A percentile compares a stretch with the other conserved stretches of the same genome.
These are phyloP conservation scores for Penicillium verrucosum DNA, from an alignment of 2,329 filamentous ascomycete genomes.

Conservation along the genomic window DNA sequence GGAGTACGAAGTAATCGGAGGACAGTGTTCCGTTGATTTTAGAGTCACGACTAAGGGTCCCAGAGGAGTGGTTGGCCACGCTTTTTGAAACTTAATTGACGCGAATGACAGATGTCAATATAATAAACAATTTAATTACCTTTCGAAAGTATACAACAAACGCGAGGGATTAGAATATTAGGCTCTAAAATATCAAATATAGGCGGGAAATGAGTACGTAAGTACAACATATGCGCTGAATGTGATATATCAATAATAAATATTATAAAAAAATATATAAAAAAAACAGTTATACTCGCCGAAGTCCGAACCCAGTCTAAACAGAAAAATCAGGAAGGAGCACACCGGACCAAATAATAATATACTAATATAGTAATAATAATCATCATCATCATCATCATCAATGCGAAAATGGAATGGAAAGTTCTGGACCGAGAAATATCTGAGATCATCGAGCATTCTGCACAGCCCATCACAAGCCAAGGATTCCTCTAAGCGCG, in stretches of 20 bases:
- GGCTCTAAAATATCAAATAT: too few species aligned
- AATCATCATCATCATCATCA: too few species aligned
- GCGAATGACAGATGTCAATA: slow-evolving; percentile 23
- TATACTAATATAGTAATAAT: too few species aligned
- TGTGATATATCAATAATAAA: too few species aligned
- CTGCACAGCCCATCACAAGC: slow-evolving; percentile 12
- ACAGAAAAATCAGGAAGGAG: not conserved
- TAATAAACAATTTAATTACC: not conserved
- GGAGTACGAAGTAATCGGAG: slow-evolving; percentile 4
- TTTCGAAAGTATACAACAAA: not conserved
- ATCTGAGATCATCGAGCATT: slow-evolving; percentile 5
- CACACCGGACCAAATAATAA: not conserved
- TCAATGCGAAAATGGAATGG: too few species aligned
- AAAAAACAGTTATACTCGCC: not conserved
- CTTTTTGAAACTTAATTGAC: slow-evolving; percentile 36
- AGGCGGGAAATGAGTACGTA: not conserved
- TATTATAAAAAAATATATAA: too few species aligned
- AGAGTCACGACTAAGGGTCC: slow-evolving; percentile 20
- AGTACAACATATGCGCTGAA: not conserved
- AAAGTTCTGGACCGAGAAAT: slow-evolving; percentile 2
- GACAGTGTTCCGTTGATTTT: slow-evolving; percentile 16
- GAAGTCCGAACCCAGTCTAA: not conserved
- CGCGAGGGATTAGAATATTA: not conserved
- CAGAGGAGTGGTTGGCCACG: slow-evolving; percentile 33
- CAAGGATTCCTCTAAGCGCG: slow-evolving; percentile 12